Evolutionary conservation across 345 rosid genomes (phyloP).

Genomic region (Erysimum cheiranthoides): DNA sequence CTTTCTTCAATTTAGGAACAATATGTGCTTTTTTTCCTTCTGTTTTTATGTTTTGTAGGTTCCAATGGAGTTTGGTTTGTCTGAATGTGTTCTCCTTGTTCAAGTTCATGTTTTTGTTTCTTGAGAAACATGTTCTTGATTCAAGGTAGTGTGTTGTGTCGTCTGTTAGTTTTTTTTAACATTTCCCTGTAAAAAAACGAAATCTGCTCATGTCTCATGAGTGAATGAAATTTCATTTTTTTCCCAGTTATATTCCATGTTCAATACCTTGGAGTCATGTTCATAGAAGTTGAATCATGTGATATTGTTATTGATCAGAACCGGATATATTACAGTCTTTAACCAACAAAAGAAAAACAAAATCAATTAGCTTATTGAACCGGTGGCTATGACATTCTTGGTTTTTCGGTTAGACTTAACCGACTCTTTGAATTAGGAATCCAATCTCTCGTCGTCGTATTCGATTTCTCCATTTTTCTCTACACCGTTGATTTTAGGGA

Average conservation of each 20-base stretch:
- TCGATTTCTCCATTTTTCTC: not conserved
- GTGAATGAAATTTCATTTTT: slow-evolving; percentile 27
- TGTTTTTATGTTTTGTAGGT: slow-evolving; percentile 28
- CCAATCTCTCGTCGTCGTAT: not conserved
- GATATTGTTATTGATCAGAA: not conserved
- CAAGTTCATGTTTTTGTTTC: slow-evolving; percentile 33
- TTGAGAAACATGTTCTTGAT: slow-evolving; percentile 36
- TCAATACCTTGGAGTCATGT: slow-evolving; percentile 17
- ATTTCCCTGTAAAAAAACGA: slow-evolving; percentile 38
- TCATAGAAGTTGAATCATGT: not conserved
- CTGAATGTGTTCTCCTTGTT: slow-evolving; percentile 14
- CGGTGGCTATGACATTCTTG: not conserved
- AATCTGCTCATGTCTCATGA: slow-evolving; percentile 49
- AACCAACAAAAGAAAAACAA: not conserved
- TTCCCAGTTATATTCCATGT: not conserved
- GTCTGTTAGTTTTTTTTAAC: slow-evolving; percentile 1
- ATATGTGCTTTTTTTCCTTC: not conserved
- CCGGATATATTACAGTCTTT: not conserved
- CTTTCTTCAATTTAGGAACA: slow-evolving; percentile 78
- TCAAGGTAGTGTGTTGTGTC: slow-evolving; percentile 30
- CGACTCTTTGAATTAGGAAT: slow-evolving; percentile 13
- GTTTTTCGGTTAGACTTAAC: not conserved
- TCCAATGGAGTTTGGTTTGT: slow-evolving; percentile 26
- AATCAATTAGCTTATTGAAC: not conserved
- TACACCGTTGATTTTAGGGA: slow-evolving; percentile 4